Percentiles rank a stretch among this genome's conserved stretches.
Evolutionary conservation across 2,329 filamentous ascomycete genomes (phyloP).

Genomic region (Neopestalotiopsis sp.): DNA sequence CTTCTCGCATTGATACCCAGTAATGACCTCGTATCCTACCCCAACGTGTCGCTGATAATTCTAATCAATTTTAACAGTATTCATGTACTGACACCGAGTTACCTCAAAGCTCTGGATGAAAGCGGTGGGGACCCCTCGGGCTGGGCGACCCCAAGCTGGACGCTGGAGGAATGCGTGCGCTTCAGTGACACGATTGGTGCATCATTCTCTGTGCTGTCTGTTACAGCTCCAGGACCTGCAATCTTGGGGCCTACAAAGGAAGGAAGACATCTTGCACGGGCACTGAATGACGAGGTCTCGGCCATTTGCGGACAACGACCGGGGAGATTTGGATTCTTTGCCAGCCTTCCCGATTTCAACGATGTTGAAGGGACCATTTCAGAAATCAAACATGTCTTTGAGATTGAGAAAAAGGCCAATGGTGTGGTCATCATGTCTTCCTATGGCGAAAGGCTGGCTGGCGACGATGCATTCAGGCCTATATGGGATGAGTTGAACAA

Average conservation of each 20-base stretch:
- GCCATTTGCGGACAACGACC: constrained; percentile 12
- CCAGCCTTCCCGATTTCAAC: constrained; percentile 29
- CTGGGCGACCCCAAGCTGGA: constrained; percentile 18
- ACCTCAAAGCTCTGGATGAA: constrained; percentile 1
- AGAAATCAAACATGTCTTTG: constrained; percentile 30
- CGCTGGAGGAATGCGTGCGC: constrained; percentile 17
- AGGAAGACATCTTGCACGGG: constrained; percentile 51
- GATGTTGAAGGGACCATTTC: constrained; percentile 30
- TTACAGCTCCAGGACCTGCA: constrained; percentile 58
- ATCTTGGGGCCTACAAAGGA: constrained; percentile 50
- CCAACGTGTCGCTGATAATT: neutral
- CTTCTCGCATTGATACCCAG: constrained; percentile 8
- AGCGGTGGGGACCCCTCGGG: constrained; percentile 19
- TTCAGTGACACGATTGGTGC: constrained; percentile 27
- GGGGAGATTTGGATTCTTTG: constrained; percentile 31
- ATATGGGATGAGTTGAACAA: constrained; percentile 32
- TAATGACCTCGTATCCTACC: neutral
- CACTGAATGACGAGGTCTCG: constrained; percentile 19
- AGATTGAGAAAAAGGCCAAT: constrained; percentile 26
- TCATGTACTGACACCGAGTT: constrained; percentile 7
- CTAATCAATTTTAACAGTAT: neutral
- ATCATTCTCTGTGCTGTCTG: constrained; percentile 58
- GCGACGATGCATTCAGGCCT: constrained; percentile 28
- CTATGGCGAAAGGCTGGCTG: constrained; percentile 29
- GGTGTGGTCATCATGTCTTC: constrained; percentile 29